Base-by-base conservation (phyloP, 306 rosid genomes). In the Cicer chorassanicum region DNA sequence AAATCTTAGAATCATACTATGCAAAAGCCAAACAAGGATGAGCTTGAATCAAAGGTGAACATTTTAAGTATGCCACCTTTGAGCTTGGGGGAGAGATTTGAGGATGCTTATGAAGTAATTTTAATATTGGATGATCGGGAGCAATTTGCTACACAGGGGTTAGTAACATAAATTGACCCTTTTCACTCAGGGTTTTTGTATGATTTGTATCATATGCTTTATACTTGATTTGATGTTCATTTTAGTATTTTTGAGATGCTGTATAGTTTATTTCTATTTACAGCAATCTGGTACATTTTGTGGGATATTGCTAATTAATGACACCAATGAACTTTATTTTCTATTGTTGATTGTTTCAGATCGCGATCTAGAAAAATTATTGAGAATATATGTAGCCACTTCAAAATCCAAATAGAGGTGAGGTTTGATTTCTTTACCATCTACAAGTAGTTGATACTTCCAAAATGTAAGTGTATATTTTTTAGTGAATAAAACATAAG, bases 141-240 rank as follows among this genome's bases (percentile, higher is more conserved):
- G 82, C 97, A 93, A 55, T 93, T 93, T 82, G 91, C 96, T 73
- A 86, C 86, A 57, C 96, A 86, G 42, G 93, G 97, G 98, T 93
- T 8, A 83, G 97, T 88, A 79, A 57, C 41, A 39, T 68, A 45
- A 55, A 68, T 83, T 9, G 40, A 18, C 70, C 41, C 29, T 61
- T 49, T 53, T 67, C 65, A 54, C 12, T 56, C 18, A 5, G 18
- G 70, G 50, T 43, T 77, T 41, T 51, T 39, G 11, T 45, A 24
- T 66, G 66, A 71, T 36, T 75, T 38, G 45, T 65, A 21, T 44
- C 66, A 44, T n/a, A 63, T 46, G 38, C 43, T 42, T 16, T 18
- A 49, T 42, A 11, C 39, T 62, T 45, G 13, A 40, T 34, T 70
- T 70, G 29, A 13, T 61, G 19, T 19, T 72, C 40, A 1, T 21